Evolutionary conservation across 306 rosid genomes (phyloP).

Genomic region (Quercus alba): DNA sequence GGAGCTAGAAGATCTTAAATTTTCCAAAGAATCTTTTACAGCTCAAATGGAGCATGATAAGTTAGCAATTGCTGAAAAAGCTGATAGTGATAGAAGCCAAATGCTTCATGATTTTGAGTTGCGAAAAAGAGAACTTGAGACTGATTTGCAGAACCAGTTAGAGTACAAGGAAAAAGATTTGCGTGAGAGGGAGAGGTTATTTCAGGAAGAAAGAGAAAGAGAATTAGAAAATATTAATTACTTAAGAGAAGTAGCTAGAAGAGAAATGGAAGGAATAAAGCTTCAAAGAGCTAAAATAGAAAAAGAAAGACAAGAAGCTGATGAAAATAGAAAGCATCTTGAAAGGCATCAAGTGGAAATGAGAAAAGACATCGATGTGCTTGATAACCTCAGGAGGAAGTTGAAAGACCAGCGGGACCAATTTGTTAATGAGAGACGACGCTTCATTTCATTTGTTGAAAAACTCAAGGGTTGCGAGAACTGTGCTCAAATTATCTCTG

Average conservation of each 20-base stretch:
- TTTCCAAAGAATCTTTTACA: conserved; percentile 83
- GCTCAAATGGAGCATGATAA: conserved; percentile 75
- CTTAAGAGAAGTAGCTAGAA: conserved; percentile 74
- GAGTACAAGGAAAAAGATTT: conserved; percentile 77
- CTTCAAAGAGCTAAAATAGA: conserved; percentile 68
- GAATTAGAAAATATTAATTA: conserved; percentile 65
- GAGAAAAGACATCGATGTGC: conserved; percentile 78
- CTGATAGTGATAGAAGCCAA: conserved; percentile 65
- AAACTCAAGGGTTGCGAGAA: conserved; percentile 62
- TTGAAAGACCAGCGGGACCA: conserved; percentile 72
- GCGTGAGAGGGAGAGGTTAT: conserved; percentile 55
- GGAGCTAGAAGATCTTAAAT: conserved; percentile 68
- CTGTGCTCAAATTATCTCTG: conserved; percentile 71
- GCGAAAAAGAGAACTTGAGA: conserved; percentile 69
- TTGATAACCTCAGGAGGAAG: conserved; percentile 68
- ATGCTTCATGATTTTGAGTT: conserved; percentile 74
- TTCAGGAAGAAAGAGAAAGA: conserved; percentile 74
- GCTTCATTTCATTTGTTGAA: conserved; percentile 64
- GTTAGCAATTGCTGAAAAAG: conserved; percentile 62
- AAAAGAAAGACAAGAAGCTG: conserved; percentile 69
- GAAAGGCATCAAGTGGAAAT: conserved; percentile 79
- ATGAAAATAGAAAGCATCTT: conserved; percentile 62
- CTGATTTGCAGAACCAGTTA: conserved; percentile 71
- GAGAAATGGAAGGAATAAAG: conserved; percentile 88
- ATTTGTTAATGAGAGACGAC: conserved; percentile 70